Evolutionary conservation across 176 grass and related monocot species (phyloP).

Genomic region (Melocanna baccifera): DNA sequence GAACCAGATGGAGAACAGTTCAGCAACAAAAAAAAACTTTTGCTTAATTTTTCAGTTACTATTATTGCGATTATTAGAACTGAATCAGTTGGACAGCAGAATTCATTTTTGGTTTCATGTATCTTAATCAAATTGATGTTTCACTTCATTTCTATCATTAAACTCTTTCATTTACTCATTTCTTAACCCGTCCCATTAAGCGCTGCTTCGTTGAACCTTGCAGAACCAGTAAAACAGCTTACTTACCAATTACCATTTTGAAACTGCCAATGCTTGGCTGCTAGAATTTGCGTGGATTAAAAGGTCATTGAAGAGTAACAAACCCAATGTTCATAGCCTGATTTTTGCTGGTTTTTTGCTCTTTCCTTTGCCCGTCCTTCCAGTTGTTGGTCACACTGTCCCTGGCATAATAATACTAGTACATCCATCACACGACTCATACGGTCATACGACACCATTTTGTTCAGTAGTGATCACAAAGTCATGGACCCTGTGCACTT

Average conservation of each 20-base stretch:
- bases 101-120: conserved; percentile 24
- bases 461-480: not conserved
- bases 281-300: not conserved
- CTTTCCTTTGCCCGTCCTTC: not conserved
- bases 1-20: conserved; percentile 24
- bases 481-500: not conserved
- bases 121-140: conserved; percentile 9
- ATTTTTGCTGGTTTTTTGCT: not conserved
- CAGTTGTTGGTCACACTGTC: conserved; percentile 18
- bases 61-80: conserved; percentile 6
- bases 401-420: not conserved
- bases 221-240: not conserved
- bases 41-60: not conserved
- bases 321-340: not conserved
- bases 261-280: not conserved
- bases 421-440: not conserved
- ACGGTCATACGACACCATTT: not conserved
- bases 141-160: not conserved
- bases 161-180: not conserved
- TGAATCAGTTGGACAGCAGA: conserved; percentile 27
- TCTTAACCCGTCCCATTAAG: conserved; percentile 6
- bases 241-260: not conserved
- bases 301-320: not conserved
- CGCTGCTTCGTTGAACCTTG: conserved; percentile 7
- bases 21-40: not conserved